phyloP scores from a whole-genome alignment of 2,329 filamentous ascomycete genomes.

The Calonectria pteridis region DNA sequence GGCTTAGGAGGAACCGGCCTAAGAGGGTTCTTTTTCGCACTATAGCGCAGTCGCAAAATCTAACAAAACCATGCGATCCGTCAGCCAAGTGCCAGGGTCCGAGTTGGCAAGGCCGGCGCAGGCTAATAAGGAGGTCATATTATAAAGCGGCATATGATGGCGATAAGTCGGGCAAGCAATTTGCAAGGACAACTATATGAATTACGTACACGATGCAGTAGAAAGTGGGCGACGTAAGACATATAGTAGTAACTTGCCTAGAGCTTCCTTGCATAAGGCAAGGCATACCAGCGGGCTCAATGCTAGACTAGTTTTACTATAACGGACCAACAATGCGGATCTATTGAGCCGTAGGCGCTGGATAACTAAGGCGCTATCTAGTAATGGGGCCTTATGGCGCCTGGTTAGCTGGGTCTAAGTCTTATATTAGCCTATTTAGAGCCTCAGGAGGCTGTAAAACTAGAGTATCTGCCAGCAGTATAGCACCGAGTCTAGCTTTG shows the following conservation, averaged over 20 bases:
- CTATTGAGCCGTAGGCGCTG: not conserved
- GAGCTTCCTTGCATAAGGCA: slow-evolving; percentile 33
- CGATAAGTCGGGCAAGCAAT: slow-evolving; percentile 13
- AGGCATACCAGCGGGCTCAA: slow-evolving; percentile 24
- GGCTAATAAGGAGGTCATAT: slow-evolving; percentile 15
- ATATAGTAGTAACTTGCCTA: slow-evolving; percentile 31
- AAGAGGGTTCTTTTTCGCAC: too few species aligned
- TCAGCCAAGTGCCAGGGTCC: slow-evolving; percentile 7
- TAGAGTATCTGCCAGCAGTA: not conserved
- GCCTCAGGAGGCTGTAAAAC: not conserved
- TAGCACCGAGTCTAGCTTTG: not conserved
- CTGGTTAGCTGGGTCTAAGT: not conserved
- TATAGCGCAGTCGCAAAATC: too few species aligned
- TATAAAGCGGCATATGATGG: slow-evolving; percentile 10
- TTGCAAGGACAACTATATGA: slow-evolving; percentile 5
- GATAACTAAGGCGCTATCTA: not conserved
- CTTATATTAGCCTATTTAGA: not conserved
- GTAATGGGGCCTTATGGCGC: not conserved
- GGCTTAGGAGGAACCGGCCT: too few species aligned
- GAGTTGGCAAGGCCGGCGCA: not conserved
- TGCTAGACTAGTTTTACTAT: not conserved
- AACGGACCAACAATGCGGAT: slow-evolving; percentile 1
- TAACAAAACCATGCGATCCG: too few species aligned
- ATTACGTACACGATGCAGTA: slow-evolving; percentile 21
- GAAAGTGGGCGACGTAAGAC: slow-evolving; percentile 7